Base-by-base conservation (phyloP, 352 stramenopile species). In the Aphanomyces euteiches region DNA sequence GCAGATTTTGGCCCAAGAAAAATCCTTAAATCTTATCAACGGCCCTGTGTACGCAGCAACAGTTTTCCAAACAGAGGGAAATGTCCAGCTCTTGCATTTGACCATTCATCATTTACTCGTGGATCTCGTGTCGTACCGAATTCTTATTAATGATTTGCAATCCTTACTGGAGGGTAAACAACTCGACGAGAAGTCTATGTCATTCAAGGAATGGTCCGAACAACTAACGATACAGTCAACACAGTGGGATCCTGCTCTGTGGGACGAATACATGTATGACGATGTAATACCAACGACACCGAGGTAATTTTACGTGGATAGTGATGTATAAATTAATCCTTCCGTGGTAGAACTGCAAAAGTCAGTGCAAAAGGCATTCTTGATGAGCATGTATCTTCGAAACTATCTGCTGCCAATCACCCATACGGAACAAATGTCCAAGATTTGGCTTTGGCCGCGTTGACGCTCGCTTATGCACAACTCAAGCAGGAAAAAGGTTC, bases 51-150 rank as follows among this genome's bases (percentile, higher is more conserved):
- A 3, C 50, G 50, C 50, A 12, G 7, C 36, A 2, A 58, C 50
- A 36, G 50, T 58, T 19, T 58, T 58, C 36, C 7, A 58, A 36
- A 19, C 50, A 1, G 17, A 2, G 36, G 13, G 1, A 2, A 8
- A 58, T 58, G 15, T 12, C 7, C 50, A 58, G 17, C 36, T 19
- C 50, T 19, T 58, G 17, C 50, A 58, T 21, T 36, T 8, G 15
- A 58, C 50, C 8, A 58, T 58, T 58, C 50, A 58, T 58, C 50
- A 58, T 21, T 37, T 21, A 19, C 21, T 58, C 8, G 50, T 58
- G 7, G 50, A 58, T 19, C 50, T 58, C 8, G 50, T 58, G 1
- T 58, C 50, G 17, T 58, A 58, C 36, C 50, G 50, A 19, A 58
- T 58, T 21, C 50, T 58, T 19, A 10, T 58, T 19, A 28, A 58